A percentile compares a stretch with the other conserved stretches of the same genome.
These are phyloP conservation scores for Epichloe gansuensis DNA, from an alignment of 2,329 filamentous ascomycete species.

Conservation along the genomic window DNA sequence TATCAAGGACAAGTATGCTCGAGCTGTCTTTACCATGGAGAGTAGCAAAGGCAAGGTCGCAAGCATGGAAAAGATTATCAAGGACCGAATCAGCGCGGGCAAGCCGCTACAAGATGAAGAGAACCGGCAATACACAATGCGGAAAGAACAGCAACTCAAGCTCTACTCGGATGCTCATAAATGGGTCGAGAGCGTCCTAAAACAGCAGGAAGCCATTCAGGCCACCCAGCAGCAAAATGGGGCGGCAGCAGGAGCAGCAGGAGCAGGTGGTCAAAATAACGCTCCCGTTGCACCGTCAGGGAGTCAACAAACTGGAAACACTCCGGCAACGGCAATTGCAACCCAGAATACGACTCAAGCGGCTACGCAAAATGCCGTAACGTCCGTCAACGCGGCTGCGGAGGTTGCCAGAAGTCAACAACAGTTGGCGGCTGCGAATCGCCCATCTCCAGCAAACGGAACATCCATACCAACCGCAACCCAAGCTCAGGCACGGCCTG, in stretches of 20 bases:
- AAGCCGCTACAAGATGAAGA: slow-evolving; percentile 35
- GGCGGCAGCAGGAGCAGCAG: slow-evolving; percentile 3
- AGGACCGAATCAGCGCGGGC: slow-evolving; percentile 30
- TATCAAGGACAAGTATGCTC: slow-evolving; percentile 32
- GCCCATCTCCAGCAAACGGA: slow-evolving; percentile 19
- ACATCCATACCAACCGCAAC: slow-evolving; percentile 11
- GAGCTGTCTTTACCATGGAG: slow-evolving; percentile 39
- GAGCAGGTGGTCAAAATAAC: slow-evolving; percentile 9
- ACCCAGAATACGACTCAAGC: slow-evolving; percentile 16
- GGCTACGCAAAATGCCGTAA: slow-evolving; percentile 20
- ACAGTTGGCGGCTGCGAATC: slow-evolving; percentile 16
- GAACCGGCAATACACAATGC: slow-evolving; percentile 28
- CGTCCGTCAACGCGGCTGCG: slow-evolving; percentile 30
- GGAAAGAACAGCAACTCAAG: slow-evolving; percentile 32
- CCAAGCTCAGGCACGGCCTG: slow-evolving; percentile 17
- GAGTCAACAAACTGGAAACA: slow-evolving; percentile 12
- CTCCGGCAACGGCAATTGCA: slow-evolving; percentile 12
- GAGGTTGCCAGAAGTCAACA: slow-evolving; percentile 34
- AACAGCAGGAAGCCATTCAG: slow-evolving; percentile 27
- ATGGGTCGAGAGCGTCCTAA: slow-evolving; percentile 35
- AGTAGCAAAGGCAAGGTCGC: slow-evolving; percentile 26
- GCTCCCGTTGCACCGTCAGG: slow-evolving; percentile 14
- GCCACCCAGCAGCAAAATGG: slow-evolving; percentile 12
- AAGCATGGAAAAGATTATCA: slow-evolving; percentile 28
- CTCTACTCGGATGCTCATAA: slow-evolving; percentile 32